A percentile compares a stretch with the other conserved stretches of the same genome.
These are phyloP conservation scores for Colletotrichum karsti DNA, from an alignment of 2,329 filamentous ascomycete genomes.

Conservation along the genomic window DNA sequence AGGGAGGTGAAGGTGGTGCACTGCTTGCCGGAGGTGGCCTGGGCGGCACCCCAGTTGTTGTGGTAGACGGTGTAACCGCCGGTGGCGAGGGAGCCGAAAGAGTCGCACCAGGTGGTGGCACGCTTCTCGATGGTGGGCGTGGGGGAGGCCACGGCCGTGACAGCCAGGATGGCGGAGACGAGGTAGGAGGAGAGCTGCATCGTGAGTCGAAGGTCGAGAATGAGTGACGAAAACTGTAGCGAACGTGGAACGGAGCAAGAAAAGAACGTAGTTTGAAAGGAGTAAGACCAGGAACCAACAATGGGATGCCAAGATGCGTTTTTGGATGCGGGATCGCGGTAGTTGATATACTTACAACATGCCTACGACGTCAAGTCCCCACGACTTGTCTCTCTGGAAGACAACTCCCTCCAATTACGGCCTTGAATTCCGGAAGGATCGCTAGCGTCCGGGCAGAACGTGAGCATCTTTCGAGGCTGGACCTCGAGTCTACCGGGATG, in stretches of 20 bases:
- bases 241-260: background rate
- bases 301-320: background rate
- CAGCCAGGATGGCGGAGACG: slow-evolving; percentile 39
- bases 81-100: slow-evolving; percentile 45
- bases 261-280: slow-evolving; percentile 6
- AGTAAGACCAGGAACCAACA: background rate
- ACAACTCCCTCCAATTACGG: slow-evolving; percentile 12
- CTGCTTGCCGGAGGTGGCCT: slow-evolving; percentile 44
- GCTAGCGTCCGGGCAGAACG: background rate
- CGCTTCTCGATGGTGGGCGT: slow-evolving; percentile 43
- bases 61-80: slow-evolving; percentile 59
- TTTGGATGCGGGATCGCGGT: background rate
- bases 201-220: background rate
- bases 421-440: slow-evolving; percentile 1
- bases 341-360: slow-evolving; percentile 13
- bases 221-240: background rate
- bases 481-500: slow-evolving; percentile 6
- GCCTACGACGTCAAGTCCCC: background rate
- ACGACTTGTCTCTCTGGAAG: background rate
- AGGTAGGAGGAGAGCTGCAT: slow-evolving; percentile 29
- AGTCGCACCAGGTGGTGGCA: slow-evolving; percentile 45
- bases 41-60: slow-evolving; percentile 57
- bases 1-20: slow-evolving; percentile 49
- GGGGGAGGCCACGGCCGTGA: slow-evolving; percentile 36
- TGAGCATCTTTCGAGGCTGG: background rate